A percentile compares a stretch with the other conserved stretches of the same genome.
Conservation (phyloP, 345 rosid species). For the Populus ilicifolia region DNA sequence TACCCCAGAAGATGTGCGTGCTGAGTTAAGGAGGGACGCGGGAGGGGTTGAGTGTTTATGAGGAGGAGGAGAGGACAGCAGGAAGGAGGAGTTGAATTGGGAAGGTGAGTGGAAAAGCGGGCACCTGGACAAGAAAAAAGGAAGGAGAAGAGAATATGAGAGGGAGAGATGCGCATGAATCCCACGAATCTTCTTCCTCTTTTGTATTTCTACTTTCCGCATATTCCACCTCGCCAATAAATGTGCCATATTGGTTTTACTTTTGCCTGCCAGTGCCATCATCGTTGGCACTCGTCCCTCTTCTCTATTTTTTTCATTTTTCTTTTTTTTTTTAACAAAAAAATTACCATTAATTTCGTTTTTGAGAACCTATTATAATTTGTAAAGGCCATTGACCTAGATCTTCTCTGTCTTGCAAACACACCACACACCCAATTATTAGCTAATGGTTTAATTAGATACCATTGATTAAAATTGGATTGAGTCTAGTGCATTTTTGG, state of each 20-base stretch:
- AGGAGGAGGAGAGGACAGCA: no score
- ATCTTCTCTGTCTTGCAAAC: not conserved
- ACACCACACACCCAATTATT: not conserved
- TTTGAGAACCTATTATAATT: no score
- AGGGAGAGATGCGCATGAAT: slow-evolving; percentile 12
- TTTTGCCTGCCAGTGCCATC: no score
- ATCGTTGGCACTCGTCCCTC: not conserved
- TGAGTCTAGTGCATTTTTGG: no score
- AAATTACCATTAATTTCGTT: not conserved
- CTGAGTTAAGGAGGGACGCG: not conserved
- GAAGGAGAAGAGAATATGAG: not conserved
- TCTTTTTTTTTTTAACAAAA: no score
- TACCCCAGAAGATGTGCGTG: not conserved
- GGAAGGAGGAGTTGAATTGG: not conserved
- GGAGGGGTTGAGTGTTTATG: not conserved
- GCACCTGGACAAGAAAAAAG: not conserved
- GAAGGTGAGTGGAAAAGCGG: not conserved
- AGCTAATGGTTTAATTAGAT: no score
- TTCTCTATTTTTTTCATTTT: no score
- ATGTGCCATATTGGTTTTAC: no score
- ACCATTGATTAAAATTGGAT: no score
- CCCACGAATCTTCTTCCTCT: slow-evolving; percentile 20
- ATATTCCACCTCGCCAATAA: slow-evolving; percentile 10
- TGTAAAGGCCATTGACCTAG: not conserved
- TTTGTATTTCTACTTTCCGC: not conserved